Evolutionary conservation across 2,329 filamentous ascomycete genomes (phyloP).

Genomic region (Penicillium sp.): DNA sequence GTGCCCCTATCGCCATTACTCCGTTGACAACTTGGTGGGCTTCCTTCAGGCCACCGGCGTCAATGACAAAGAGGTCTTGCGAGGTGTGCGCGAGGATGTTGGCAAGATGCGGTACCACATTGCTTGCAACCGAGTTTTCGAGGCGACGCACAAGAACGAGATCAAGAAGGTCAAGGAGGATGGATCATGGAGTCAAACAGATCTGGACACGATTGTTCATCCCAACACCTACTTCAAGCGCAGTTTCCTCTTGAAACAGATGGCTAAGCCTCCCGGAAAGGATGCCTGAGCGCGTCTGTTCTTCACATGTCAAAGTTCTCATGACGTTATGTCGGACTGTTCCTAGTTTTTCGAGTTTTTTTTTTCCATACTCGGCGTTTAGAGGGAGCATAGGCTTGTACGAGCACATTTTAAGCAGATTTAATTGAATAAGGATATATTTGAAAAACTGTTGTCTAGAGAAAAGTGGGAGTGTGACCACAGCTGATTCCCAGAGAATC

Average conservation of each 20-base stretch:
- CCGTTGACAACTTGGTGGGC: constrained; percentile 75
- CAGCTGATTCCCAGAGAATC: constrained; percentile 72
- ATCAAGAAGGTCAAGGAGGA: constrained; percentile 76
- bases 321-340: constrained; percentile 48
- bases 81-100: constrained; percentile 83
- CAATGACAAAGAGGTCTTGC: constrained; percentile 71
- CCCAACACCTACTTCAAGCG: constrained; percentile 98
- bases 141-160: constrained; percentile 76
- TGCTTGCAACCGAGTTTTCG: constrained; percentile 95
- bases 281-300: constrained; percentile 40
- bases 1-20: constrained; percentile 95
- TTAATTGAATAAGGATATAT: constrained; percentile 1
- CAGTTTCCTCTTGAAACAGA: constrained; percentile 82
- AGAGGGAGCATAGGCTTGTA: constrained; percentile 1
- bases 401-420: background rate
- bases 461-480: constrained; percentile 53
- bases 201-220: constrained; percentile 93
- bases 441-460: background rate
- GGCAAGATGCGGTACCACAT: constrained; percentile 87
- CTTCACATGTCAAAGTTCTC: constrained; percentile 33
- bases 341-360: background rate
- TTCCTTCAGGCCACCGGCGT: constrained; percentile 79
- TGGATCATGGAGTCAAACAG: constrained; percentile 66
- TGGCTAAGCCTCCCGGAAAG: constrained; percentile 53
- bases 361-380: constrained; percentile 14